Conservation (phyloP, 192 early-diverging fungal species). For the Gaertneriomyces sp. region DNA sequence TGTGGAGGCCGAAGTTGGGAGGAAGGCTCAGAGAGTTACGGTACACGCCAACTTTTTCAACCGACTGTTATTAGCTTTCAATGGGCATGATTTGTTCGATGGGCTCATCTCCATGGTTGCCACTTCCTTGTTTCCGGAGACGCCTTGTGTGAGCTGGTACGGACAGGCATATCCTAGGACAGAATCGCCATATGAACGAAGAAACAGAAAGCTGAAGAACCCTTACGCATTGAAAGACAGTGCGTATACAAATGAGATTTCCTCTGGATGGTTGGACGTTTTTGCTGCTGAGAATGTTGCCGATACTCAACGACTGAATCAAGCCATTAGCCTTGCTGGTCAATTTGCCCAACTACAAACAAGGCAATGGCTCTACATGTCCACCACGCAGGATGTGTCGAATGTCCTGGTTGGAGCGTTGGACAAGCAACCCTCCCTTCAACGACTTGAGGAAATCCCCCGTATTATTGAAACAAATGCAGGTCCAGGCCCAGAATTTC, state of each 20-base stretch:
- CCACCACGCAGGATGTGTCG: no score
- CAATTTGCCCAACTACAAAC: slow-evolving; percentile 14
- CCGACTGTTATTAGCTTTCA: slow-evolving; percentile 13
- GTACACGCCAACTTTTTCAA: slow-evolving; percentile 22
- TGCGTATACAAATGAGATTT: slow-evolving; percentile 25
- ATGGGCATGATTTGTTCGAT: slow-evolving; percentile 1
- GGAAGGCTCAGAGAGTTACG: background rate
- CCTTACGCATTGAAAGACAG: slow-evolving; percentile 33
- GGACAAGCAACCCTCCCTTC: slow-evolving; percentile 1
- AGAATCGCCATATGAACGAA: slow-evolving; percentile 17
- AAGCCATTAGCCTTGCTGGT: slow-evolving; percentile 7
- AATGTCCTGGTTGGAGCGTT: background rate
- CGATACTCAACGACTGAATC: background rate
- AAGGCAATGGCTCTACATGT: background rate
- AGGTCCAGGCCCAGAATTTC: background rate
- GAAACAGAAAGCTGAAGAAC: background rate
- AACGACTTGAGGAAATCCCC: background rate
- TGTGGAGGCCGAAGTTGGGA: background rate
- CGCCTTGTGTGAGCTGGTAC: slow-evolving; percentile 44
- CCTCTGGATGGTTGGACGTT: slow-evolving; percentile 33
- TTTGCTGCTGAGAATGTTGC: slow-evolving; percentile 15
- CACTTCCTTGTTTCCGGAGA: slow-evolving; percentile 4
- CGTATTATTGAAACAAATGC: slow-evolving; percentile 16
- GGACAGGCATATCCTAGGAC: slow-evolving; percentile 34
- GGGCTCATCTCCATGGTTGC: background rate